A percentile compares a stretch with the other conserved stretches of the same genome.
These are phyloP conservation scores for Dendrobium officinale DNA, from an alignment of 106 monocot species.

Conservation along the genomic window DNA sequence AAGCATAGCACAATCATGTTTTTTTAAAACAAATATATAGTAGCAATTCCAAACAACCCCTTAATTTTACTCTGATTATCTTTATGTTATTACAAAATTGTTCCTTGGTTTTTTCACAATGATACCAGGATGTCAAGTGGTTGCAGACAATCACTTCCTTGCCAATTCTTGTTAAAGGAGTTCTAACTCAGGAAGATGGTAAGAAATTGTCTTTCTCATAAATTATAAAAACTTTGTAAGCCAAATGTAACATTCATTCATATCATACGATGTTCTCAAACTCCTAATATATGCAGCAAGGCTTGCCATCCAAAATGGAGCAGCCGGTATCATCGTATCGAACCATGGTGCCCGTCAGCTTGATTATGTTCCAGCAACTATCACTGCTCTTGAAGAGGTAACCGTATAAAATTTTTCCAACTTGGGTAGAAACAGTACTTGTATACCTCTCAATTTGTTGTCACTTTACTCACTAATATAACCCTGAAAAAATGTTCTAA, in stretches of 20 bases:
- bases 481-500: neutral
- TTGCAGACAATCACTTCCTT: constrained; percentile 45
- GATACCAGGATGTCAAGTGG: constrained; percentile 42
- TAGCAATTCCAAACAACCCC: neutral
- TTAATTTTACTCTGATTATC: neutral
- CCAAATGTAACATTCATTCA: neutral
- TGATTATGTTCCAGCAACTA: constrained; percentile 56
- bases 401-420: neutral
- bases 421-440: neutral
- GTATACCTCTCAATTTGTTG: neutral
- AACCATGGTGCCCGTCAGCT: constrained; percentile 77
- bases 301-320: constrained; percentile 43
- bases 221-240: neutral
- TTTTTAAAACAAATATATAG: neutral
- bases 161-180: constrained; percentile 50
- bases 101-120: neutral
- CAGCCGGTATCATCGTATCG: constrained; percentile 57
- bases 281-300: constrained; percentile 29
- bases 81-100: neutral
- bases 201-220: constrained; percentile 1
- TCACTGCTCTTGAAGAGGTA: constrained; percentile 58
- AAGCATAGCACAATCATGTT: too few species aligned
- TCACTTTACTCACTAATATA: neutral
- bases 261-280: neutral
- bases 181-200: constrained; percentile 47